Percentiles rank a stretch among this genome's conserved stretches.
Conservation (phyloP, 495 filamentous ascomycete genomes). For the Xylaria curta region DNA sequence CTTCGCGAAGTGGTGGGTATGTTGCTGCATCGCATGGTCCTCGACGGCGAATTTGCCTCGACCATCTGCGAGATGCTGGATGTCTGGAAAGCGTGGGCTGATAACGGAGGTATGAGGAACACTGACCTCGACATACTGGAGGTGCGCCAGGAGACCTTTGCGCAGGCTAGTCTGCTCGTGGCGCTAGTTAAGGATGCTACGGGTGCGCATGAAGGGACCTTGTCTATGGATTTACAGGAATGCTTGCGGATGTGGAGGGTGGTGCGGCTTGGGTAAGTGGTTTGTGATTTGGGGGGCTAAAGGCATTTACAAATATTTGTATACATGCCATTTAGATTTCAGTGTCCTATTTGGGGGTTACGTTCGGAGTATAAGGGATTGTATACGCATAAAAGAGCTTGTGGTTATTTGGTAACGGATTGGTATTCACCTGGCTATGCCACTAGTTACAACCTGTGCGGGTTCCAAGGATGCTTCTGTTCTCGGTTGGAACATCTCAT, state of each 20-base stretch:
- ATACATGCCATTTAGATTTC: not conserved
- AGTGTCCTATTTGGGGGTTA: not conserved
- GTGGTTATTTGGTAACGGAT: not conserved
- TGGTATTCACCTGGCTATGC: not conserved
- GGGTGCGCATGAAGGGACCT: conserved; percentile 54
- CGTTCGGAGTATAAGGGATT: not conserved
- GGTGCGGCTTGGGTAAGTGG: conserved; percentile 58
- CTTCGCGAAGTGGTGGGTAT: conserved; percentile 54
- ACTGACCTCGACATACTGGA: conserved; percentile 54
- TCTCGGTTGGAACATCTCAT: not conserved
- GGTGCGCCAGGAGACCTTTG: conserved; percentile 54
- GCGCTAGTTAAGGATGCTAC: conserved; percentile 57
- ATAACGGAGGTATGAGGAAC: conserved; percentile 63
- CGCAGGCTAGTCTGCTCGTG: conserved; percentile 59
- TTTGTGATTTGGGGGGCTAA: not conserved
- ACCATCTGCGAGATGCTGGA: conserved; percentile 59
- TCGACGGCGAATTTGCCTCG: conserved; percentile 53
- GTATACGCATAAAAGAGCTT: not conserved
- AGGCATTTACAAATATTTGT: not conserved
- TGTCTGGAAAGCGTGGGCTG: conserved; percentile 62
- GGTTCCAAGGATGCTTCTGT: not conserved
- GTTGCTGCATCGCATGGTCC: conserved; percentile 61
- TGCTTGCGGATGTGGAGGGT: conserved; percentile 65
- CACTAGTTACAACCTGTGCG: not conserved
- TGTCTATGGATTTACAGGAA: conserved; percentile 67